Conservation (phyloP, 352 stramenopile species). For the Globisporangium alternatum region DNA sequence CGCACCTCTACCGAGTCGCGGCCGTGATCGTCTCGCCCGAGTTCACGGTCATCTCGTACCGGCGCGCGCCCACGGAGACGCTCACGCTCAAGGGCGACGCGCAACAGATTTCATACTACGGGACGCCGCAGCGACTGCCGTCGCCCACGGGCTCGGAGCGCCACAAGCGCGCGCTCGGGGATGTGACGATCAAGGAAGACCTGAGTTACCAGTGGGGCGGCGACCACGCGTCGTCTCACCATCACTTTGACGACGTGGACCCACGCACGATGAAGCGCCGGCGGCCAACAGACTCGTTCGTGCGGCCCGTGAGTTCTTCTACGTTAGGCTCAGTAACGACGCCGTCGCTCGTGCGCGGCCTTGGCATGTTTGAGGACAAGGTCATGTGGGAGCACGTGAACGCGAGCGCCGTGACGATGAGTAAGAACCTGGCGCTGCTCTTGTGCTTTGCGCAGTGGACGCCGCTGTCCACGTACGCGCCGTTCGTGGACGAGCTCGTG, state of each 20-base stretch:
- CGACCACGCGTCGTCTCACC: neutral
- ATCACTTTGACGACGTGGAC: neutral
- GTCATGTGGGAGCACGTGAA: slow-evolving; percentile 55
- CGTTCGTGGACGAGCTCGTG: slow-evolving; percentile 48
- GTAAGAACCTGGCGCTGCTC: slow-evolving; percentile 63
- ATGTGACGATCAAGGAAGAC: slow-evolving; percentile 1
- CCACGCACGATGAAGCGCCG: slow-evolving; percentile 12
- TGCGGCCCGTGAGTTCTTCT: slow-evolving; percentile 7
- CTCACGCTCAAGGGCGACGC: slow-evolving; percentile 1
- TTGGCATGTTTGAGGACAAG: slow-evolving; percentile 36
- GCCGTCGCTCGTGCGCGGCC: neutral
- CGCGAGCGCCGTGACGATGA: slow-evolving; percentile 30
- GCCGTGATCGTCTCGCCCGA: slow-evolving; percentile 51
- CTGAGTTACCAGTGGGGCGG: slow-evolving; percentile 2
- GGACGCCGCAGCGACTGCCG: neutral
- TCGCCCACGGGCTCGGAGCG: neutral
- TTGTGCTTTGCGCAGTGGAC: slow-evolving; percentile 49
- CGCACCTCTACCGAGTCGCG: slow-evolving; percentile 39
- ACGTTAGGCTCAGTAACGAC: neutral
- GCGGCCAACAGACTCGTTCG: slow-evolving; percentile 15
- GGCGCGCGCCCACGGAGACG: slow-evolving; percentile 39
- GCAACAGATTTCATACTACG: slow-evolving; percentile 8
- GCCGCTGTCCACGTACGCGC: slow-evolving; percentile 36
- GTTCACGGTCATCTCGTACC: slow-evolving; percentile 75
- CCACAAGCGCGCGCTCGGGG: slow-evolving; percentile 4